These are phyloP conservation scores for Leccinum truebloodii DNA, from an alignment of 768 basidiomycete species.

Conservation along the genomic window DNA sequence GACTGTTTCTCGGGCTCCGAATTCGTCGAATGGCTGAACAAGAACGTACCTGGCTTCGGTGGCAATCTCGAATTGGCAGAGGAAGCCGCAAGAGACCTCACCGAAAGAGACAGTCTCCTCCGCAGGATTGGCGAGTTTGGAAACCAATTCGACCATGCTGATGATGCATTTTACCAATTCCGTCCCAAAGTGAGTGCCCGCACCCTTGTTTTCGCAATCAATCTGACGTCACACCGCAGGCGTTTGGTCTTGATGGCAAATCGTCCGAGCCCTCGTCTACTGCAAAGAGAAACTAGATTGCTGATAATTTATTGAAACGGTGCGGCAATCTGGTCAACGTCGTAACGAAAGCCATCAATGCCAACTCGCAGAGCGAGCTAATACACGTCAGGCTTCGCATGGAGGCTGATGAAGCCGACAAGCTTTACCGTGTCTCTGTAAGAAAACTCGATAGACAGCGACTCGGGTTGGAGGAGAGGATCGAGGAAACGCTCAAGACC, in stretches of 20 bases:
- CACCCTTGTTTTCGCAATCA: conserved; percentile 21
- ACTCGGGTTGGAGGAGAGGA: conserved; percentile 80
- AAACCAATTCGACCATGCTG: conserved; percentile 4
- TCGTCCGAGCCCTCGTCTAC: conserved; percentile 21
- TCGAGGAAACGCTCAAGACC: conserved; percentile 79
- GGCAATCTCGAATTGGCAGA: conserved; percentile 80
- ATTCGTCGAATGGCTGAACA: conserved; percentile 80
- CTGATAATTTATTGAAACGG: conserved; percentile 65
- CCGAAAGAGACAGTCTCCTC: conserved; percentile 54
- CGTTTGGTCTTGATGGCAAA: conserved; percentile 32
- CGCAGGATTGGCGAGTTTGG: conserved; percentile 41
- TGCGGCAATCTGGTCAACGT: conserved; percentile 69
- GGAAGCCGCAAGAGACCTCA: conserved; percentile 58
- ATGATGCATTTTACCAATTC: conserved; percentile 44
- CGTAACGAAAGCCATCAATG: conserved; percentile 69
- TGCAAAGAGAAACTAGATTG: conserved; percentile 36
- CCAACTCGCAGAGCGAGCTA: conserved; percentile 55
- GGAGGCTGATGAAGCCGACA: conserved; percentile 83
- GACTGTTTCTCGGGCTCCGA: conserved; percentile 49
- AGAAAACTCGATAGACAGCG: conserved; percentile 82
- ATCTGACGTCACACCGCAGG: conserved; percentile 23
- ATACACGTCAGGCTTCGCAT: conserved; percentile 66
- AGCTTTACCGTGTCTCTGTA: conserved; percentile 76
- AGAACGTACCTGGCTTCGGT: conserved; percentile 74
- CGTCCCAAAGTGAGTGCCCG: conserved; percentile 60